Evolutionary conservation across 495 filamentous ascomycete genomes (phyloP).

Genomic region (Penicillium nucicola): DNA sequence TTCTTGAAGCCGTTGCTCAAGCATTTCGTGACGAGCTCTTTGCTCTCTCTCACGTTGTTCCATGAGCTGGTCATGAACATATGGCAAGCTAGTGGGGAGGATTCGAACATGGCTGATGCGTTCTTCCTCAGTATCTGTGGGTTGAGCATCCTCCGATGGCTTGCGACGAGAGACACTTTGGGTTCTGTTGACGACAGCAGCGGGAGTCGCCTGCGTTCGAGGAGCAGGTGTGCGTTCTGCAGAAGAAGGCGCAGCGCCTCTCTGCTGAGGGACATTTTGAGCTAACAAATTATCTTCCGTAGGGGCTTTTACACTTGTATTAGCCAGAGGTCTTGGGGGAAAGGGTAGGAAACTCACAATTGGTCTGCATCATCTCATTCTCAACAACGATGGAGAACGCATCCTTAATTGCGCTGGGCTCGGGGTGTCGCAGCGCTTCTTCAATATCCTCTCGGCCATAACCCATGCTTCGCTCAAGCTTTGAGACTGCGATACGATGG

Average conservation of each 20-base stretch:
- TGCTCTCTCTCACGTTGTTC: conserved; percentile 56
- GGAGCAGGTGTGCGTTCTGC: conserved; percentile 20
- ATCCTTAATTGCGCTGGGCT: conserved; percentile 97
- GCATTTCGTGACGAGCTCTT: conserved; percentile 25
- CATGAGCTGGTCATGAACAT: conserved; percentile 88
- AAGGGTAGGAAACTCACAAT: conserved; percentile 54
- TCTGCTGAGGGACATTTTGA: conserved; percentile 23
- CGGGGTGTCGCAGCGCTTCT: conserved; percentile 84
- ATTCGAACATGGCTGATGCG: conserved; percentile 80
- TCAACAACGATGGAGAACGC: conserved; percentile 96
- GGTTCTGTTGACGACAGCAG: conserved; percentile 13
- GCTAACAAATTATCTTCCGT: conserved; percentile 40
- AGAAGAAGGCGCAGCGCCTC: conserved; percentile 14
- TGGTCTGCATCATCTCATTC: conserved; percentile 95
- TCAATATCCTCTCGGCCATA: conserved; percentile 94
- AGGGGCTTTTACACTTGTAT: conserved; percentile 27
- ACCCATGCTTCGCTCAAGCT: conserved; percentile 96
- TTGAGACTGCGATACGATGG: conserved; percentile 85
- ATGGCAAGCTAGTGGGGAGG: conserved; percentile 82
- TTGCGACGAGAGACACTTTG: conserved; percentile 28
- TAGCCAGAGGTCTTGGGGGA: conserved; percentile 7
- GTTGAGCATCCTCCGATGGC: conserved; percentile 22
- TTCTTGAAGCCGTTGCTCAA: conserved; percentile 27
- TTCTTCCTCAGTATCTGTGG: conserved; percentile 27
- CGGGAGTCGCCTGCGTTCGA: conserved; percentile 18